Evolutionary conservation across 495 filamentous ascomycete species (phyloP).

Genomic region (Penicillium psychrofluorescens): DNA sequence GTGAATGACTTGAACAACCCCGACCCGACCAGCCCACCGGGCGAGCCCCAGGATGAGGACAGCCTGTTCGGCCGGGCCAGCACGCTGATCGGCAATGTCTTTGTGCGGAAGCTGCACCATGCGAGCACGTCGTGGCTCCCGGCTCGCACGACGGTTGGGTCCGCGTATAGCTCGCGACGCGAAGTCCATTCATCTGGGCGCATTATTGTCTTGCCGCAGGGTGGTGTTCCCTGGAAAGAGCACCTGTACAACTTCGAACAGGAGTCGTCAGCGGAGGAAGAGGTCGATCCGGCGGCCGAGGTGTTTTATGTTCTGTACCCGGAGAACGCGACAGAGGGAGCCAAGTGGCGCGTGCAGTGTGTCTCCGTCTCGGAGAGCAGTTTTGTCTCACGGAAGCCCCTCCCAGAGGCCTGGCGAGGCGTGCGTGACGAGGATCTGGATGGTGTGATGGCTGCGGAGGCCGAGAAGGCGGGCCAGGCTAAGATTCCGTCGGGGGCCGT

Average conservation of each 20-base stretch:
- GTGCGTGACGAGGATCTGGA: conserved; percentile 79
- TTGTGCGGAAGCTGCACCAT: conserved; percentile 61
- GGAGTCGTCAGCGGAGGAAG: conserved; percentile 34
- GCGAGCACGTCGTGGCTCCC: conserved; percentile 67
- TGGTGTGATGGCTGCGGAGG: conserved; percentile 57
- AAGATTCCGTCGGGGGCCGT: conserved; percentile 58
- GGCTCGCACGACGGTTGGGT: conserved; percentile 67
- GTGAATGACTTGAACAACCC: conserved; percentile 74
- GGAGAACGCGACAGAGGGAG: conserved; percentile 58
- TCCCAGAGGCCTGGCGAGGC: conserved; percentile 88
- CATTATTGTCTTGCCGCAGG: conserved; percentile 69
- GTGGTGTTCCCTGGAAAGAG: conserved; percentile 86
- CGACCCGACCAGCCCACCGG: conserved; percentile 30
- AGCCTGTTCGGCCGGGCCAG: conserved; percentile 68
- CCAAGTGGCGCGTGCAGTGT: conserved; percentile 89
- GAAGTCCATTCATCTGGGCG: conserved; percentile 65
- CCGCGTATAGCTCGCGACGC: conserved; percentile 57
- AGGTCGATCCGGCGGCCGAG: conserved; percentile 31
- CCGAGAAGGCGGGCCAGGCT: conserved; percentile 29
- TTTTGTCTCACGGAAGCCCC: conserved; percentile 81
- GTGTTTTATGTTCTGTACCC: conserved; percentile 87
- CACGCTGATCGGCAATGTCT: conserved; percentile 76
- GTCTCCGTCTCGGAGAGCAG: conserved; percentile 73
- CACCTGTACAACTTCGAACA: conserved; percentile 86
- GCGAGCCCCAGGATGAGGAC: conserved; percentile 72